phyloP scores from a whole-genome alignment of 2,329 filamentous ascomycete genomes.

The Mycosphaerella sp. region DNA sequence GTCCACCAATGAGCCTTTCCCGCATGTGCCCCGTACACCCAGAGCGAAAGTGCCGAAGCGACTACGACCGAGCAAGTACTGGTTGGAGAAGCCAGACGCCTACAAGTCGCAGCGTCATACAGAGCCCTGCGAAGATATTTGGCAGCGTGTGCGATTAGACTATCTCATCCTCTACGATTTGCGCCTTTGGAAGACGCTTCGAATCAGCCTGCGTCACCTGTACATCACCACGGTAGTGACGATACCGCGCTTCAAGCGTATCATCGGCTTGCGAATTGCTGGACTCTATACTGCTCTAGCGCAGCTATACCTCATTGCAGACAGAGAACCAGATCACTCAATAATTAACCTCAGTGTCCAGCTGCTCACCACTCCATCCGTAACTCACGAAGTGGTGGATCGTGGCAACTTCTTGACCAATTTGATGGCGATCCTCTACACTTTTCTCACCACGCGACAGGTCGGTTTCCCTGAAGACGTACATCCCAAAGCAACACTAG shows the following conservation, averaged over 20 bases:
- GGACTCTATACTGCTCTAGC: constrained; percentile 90
- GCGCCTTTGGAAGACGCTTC: constrained; percentile 91
- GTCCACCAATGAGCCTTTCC: constrained; percentile 25
- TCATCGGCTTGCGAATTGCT: constrained; percentile 87
- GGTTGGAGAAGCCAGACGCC: constrained; percentile 71
- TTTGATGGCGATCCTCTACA: constrained; percentile 92
- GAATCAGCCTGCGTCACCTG: constrained; percentile 82
- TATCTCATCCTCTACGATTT: constrained; percentile 94
- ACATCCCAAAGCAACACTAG: constrained; percentile 75
- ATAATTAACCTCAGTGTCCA: constrained; percentile 97
- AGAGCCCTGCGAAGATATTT: constrained; percentile 75
- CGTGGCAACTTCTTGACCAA: constrained; percentile 93
- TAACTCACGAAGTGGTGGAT: constrained; percentile 91
- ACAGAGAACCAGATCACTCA: constrained; percentile 93
- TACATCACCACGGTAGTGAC: constrained; percentile 96
- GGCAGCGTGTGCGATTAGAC: constrained; percentile 82
- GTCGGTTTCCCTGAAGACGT: constrained; percentile 91
- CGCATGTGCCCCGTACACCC: constrained; percentile 77
- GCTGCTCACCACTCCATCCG: constrained; percentile 93
- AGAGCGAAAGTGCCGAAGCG: constrained; percentile 42
- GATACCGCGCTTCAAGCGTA: constrained; percentile 91
- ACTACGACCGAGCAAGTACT: constrained; percentile 69
- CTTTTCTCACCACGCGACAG: constrained; percentile 91
- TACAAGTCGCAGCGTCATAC: constrained; percentile 47
- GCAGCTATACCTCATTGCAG: constrained; percentile 90